Conservation (phyloP, 305 asterid species). For the Fraxinus dipetala region DNA sequence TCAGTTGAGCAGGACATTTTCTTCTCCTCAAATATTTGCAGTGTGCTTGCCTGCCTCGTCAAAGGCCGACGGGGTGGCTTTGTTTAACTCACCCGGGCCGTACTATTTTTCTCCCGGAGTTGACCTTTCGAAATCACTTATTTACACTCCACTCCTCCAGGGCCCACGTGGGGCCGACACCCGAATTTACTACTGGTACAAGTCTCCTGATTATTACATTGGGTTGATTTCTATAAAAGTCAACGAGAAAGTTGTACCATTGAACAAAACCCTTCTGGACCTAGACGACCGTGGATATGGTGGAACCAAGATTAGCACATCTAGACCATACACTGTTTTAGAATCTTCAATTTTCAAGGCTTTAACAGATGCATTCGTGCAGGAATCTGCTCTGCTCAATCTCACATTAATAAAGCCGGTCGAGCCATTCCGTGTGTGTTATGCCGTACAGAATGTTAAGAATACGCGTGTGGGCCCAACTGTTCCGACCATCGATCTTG, state of each 20-base stretch:
- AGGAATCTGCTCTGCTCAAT: slow-evolving; percentile 31
- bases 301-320: slow-evolving; percentile 51
- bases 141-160: slow-evolving; percentile 29
- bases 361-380: slow-evolving; percentile 27
- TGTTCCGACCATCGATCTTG: slow-evolving; percentile 38
- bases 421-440: slow-evolving; percentile 38
- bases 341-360: slow-evolving; percentile 34
- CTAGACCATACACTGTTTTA: slow-evolving; percentile 28
- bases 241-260: slow-evolving; percentile 23
- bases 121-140: slow-evolving; percentile 21
- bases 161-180: slow-evolving; percentile 18
- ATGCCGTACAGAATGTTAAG: slow-evolving; percentile 13
- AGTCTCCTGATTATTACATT: slow-evolving; percentile 46
- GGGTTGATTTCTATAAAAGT: slow-evolving; percentile 38
- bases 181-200: slow-evolving; percentile 14
- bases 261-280: slow-evolving; percentile 32
- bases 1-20: slow-evolving; percentile 22
- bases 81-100: slow-evolving; percentile 33
- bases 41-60: slow-evolving; percentile 17
- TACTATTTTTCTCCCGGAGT: slow-evolving; percentile 19
- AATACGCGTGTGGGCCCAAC: slow-evolving; percentile 24
- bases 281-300: slow-evolving; percentile 39
- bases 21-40: slow-evolving; percentile 30
- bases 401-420: slow-evolving; percentile 25
- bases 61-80: slow-evolving; percentile 8